These are phyloP conservation scores for Metschnikowia drakensbergensis DNA, from an alignment of 805 yeast species.

Conservation along the genomic window DNA sequence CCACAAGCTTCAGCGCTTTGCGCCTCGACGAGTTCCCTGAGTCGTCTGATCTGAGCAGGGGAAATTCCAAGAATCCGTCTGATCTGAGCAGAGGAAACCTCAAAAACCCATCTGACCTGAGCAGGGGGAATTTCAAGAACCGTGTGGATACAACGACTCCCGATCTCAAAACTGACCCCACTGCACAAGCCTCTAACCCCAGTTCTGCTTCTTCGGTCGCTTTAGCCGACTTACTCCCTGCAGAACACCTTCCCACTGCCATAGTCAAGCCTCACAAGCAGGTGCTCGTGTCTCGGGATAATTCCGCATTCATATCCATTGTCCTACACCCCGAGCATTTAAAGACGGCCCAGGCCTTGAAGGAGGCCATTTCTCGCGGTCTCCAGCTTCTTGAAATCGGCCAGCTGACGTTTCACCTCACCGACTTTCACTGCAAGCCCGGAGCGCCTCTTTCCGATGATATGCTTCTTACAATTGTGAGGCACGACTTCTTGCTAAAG, in stretches of 20 bases:
- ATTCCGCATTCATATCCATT: conserved; percentile 49
- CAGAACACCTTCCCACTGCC: neutral
- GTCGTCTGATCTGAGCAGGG: neutral
- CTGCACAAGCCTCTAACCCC: no score
- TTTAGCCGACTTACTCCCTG: neutral
- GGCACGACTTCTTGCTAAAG: conserved; percentile 30
- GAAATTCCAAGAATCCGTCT: neutral
- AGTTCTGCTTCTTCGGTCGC: neutral
- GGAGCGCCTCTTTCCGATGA: conserved; percentile 57
- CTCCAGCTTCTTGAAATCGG: conserved; percentile 36
- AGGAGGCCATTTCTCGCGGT: conserved; percentile 34
- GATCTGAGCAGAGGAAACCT: no score
- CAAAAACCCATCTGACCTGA: no score
- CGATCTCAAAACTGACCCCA: no score
- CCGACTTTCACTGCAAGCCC: conserved; percentile 61
- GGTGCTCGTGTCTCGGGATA: conserved; percentile 65
- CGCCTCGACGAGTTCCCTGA: conserved; percentile 3
- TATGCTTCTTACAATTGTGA: conserved; percentile 35
- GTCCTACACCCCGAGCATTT: conserved; percentile 23
- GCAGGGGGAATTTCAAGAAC: no score
- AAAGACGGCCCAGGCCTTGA: conserved; percentile 28
- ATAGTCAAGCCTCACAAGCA: conserved; percentile 14
- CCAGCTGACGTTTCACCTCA: conserved; percentile 47
- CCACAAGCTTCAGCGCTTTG: conserved; percentile 7
- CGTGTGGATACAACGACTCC: no score